Conservation (phyloP, 371 early-diverging fungal species). For the Choanephora cucurbitarum region DNA sequence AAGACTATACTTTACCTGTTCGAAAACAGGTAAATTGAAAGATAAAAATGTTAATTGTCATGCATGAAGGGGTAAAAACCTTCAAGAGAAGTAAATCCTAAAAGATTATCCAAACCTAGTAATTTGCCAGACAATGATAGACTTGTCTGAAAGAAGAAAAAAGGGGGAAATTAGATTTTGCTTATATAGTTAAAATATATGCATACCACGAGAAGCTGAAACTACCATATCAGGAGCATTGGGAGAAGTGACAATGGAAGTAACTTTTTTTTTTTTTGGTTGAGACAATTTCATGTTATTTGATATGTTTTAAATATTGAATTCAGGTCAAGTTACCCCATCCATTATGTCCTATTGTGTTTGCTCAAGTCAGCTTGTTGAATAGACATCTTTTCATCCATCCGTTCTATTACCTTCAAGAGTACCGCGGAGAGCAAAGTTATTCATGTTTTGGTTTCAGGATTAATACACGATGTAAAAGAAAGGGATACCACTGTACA, state of each 20-base stretch:
- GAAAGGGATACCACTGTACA: no score
- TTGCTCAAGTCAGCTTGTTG: not conserved
- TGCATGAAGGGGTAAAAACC: no score
- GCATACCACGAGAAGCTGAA: constrained; percentile 85
- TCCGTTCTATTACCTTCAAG: constrained; percentile 8
- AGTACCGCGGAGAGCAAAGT: constrained; percentile 14
- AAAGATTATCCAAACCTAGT: constrained; percentile 42
- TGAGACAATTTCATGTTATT: not conserved
- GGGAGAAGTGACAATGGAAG: constrained; percentile 89
- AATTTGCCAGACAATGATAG: constrained; percentile 89
- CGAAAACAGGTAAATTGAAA: constrained; percentile 1
- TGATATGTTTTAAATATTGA: not conserved
- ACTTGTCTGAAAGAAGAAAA: constrained; percentile 77
- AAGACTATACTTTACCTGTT: constrained; percentile 8
- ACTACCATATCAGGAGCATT: constrained; percentile 89
- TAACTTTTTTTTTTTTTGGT: constrained; percentile 63
- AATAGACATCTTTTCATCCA: not conserved
- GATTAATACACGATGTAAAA: no score
- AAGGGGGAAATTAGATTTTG: not conserved
- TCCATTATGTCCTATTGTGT: constrained; percentile 19
- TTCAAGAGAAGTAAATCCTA: not conserved
- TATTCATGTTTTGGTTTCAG: constrained; percentile 3
- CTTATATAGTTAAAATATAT: not conserved
- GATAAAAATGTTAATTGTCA: constrained; percentile 10
- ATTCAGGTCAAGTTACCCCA: constrained; percentile 21